These are phyloP conservation scores for Lignosus rhinocerotis DNA, from an alignment of 1,284 basidiomycete genomes.

Conservation along the genomic window DNA sequence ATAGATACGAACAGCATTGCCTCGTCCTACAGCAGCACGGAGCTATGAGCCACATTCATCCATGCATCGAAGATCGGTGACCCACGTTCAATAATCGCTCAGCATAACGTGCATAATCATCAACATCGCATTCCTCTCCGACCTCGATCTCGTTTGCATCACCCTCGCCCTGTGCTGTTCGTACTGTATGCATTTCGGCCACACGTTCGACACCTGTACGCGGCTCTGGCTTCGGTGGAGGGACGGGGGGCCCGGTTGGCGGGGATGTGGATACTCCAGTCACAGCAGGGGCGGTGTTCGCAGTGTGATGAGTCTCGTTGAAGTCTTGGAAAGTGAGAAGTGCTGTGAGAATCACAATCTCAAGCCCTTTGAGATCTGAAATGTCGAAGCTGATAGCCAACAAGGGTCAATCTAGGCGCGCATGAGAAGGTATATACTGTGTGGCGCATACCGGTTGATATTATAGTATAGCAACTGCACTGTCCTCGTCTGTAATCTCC, in stretches of 20 bases:
- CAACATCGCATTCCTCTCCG: conserved; percentile 59
- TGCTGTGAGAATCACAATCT: conserved; percentile 76
- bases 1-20: conserved; percentile 79
- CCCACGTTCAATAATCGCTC: conserved; percentile 61
- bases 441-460: conserved; percentile 23
- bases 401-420: background rate
- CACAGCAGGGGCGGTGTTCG: conserved; percentile 26
- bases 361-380: conserved; percentile 78
- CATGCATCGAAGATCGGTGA: background rate
- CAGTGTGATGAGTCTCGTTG: conserved; percentile 57
- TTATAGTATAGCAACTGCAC: conserved; percentile 90
- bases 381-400: conserved; percentile 68
- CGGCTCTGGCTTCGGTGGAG: conserved; percentile 62
- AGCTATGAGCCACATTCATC: background rate
- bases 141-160: conserved; percentile 76
- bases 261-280: conserved; percentile 11
- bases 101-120: conserved; percentile 73
- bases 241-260: conserved; percentile 33
- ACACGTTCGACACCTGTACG: conserved; percentile 66
- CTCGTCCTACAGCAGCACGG: conserved; percentile 54
- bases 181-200: conserved; percentile 62
- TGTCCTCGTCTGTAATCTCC: conserved; percentile 61
- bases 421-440: background rate
- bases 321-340: conserved; percentile 76
- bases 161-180: conserved; percentile 41